Conservation (phyloP, 495 filamentous ascomycete species). For the Pyronema omphalodes region DNA sequence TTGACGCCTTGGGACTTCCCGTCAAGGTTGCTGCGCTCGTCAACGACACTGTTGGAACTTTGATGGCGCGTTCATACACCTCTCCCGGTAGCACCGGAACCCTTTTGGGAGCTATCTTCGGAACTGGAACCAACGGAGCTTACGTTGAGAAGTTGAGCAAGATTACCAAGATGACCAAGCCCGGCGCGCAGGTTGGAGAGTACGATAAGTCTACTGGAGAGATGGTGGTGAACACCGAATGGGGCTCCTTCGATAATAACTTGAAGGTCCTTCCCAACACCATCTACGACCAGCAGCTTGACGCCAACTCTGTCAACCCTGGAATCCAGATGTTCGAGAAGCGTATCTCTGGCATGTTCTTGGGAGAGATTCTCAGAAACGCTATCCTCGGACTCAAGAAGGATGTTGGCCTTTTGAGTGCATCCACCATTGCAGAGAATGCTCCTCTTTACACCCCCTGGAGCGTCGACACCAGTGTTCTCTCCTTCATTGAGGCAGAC, state of each 20-base stretch:
- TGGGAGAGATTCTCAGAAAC: constrained; percentile 80
- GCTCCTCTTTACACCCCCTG: constrained; percentile 60
- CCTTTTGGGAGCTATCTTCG: constrained; percentile 79
- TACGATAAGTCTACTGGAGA: constrained; percentile 71
- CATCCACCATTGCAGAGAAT: constrained; percentile 26
- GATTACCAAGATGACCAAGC: constrained; percentile 43
- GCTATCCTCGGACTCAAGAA: constrained; percentile 42
- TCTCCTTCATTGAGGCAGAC: constrained; percentile 68
- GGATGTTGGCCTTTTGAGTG: constrained; percentile 10
- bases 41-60: constrained; percentile 91
- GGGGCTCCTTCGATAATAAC: constrained; percentile 94
- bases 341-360: constrained; percentile 92
- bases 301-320: constrained; percentile 69
- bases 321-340: constrained; percentile 99
- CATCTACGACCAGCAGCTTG: constrained; percentile 59
- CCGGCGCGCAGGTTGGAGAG: constrained; percentile 27
- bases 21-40: constrained; percentile 87
- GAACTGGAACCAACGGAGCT: constrained; percentile 87
- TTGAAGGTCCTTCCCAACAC: constrained; percentile 74
- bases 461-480: constrained; percentile 74
- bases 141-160: constrained; percentile 63
- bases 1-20: constrained; percentile 69
- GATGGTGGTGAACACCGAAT: constrained; percentile 97
- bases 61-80: constrained; percentile 94
- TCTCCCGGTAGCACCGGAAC: constrained; percentile 75